A percentile compares a stretch with the other conserved stretches of the same genome.
Conservation (phyloP, 768 basidiomycete genomes). For the Psilocybe subaeruginosa region DNA sequence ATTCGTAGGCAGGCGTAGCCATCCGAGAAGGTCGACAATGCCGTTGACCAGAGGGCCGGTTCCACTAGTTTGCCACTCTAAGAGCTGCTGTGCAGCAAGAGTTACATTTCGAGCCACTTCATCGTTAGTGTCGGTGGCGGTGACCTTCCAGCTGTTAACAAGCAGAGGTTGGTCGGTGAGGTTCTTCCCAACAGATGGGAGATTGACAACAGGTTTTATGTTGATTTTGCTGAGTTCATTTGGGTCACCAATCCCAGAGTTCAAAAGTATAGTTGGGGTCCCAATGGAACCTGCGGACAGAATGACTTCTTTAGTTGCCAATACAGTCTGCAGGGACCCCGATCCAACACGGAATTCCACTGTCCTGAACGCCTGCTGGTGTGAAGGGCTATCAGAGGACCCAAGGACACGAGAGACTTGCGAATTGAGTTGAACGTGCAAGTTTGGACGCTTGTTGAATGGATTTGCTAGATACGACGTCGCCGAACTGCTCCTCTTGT, state of each 20-base stretch:
- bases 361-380: neutral
- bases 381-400: neutral
- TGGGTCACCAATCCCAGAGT: constrained; percentile 37
- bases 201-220: constrained; percentile 29
- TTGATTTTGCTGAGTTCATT: constrained; percentile 24
- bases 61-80: neutral
- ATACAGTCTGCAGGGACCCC: neutral
- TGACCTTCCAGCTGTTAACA: neutral
- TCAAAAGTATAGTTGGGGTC: constrained; percentile 33
- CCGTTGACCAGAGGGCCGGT: neutral
- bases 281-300: constrained; percentile 38
- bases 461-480: constrained; percentile 17
- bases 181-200: constrained; percentile 39
- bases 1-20: no score
- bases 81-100: neutral
- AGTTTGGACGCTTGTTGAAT: constrained; percentile 16
- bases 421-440: constrained; percentile 18
- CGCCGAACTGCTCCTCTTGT: constrained; percentile 19
- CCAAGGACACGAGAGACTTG: constrained; percentile 14
- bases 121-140: neutral
- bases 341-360: constrained; percentile 11
- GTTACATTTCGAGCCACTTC: neutral
- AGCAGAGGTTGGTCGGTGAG: constrained; percentile 32
- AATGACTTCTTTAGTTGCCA: constrained; percentile 30
- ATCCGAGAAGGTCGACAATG: neutral